Evolutionary conservation across 805 yeast genomes (phyloP).

Genomic region (Metschnikowia borealis): DNA sequence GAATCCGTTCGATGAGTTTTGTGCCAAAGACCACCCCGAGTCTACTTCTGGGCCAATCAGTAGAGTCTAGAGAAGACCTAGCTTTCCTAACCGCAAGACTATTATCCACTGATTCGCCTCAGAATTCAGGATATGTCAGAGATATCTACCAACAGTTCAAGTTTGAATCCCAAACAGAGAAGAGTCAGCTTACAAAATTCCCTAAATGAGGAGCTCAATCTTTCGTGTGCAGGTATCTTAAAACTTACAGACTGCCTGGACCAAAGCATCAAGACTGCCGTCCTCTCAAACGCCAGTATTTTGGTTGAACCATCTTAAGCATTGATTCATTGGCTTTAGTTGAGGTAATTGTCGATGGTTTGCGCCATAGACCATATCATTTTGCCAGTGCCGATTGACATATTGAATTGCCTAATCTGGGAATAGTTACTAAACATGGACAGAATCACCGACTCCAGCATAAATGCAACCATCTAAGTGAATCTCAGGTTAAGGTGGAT

Average conservation of each 20-base stretch:
- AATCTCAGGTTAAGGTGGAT: too few relatives aligned
- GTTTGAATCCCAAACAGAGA: slow-evolving; percentile 43
- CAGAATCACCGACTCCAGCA: too few relatives aligned
- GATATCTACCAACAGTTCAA: slow-evolving; percentile 65
- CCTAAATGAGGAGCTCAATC: slow-evolving; percentile 29
- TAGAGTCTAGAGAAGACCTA: slow-evolving; percentile 63
- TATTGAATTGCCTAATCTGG: too few relatives aligned
- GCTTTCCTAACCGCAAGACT: slow-evolving; percentile 83
- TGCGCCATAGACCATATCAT: too few relatives aligned
- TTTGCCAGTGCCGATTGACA: too few relatives aligned
- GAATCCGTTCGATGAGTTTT: slow-evolving; percentile 48
- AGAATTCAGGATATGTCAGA: slow-evolving; percentile 48
- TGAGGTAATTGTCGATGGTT: not conserved
- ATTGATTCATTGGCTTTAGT: not conserved
- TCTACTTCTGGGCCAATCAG: slow-evolving; percentile 61
- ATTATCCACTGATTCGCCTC: slow-evolving; percentile 64
- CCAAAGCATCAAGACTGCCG: slow-evolving; percentile 63
- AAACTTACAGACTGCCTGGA: slow-evolving; percentile 57
- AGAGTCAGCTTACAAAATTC: slow-evolving; percentile 49
- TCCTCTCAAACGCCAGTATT: slow-evolving; percentile 76
- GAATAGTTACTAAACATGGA: too few relatives aligned
- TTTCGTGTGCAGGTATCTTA: slow-evolving; percentile 32
- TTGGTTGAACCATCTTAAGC: slow-evolving; percentile 47
- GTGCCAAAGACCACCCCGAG: slow-evolving; percentile 54
- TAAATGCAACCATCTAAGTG: too few relatives aligned